These are phyloP conservation scores for Aristolochia contorta DNA, from an alignment of 164 flowering plant genomes.

Conservation along the genomic window DNA sequence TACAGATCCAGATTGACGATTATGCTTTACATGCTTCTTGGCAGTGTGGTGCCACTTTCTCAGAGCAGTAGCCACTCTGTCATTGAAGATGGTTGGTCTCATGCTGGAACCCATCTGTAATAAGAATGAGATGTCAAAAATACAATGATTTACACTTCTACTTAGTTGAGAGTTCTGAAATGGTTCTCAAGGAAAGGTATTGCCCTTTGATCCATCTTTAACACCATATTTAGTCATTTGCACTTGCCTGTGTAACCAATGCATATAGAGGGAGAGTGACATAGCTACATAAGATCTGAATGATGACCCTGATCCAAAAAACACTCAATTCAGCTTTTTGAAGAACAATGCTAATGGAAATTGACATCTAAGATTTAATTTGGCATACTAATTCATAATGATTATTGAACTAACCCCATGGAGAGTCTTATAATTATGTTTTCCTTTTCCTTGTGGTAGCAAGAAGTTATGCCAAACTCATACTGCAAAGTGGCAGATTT, in stretches of 20 bases:
- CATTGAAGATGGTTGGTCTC: conserved; percentile 74
- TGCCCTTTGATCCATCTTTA: not conserved
- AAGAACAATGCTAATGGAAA: not conserved
- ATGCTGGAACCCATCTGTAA: conserved; percentile 76
- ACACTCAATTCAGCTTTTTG: not conserved
- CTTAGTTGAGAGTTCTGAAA: not conserved
- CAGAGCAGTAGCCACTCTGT: conserved; percentile 52
- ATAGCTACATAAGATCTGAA: conserved; percentile 63
- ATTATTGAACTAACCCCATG: conserved; percentile 45
- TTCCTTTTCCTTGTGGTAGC: conserved; percentile 44
- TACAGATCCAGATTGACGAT: conserved; percentile 13
- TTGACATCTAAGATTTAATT: not conserved
- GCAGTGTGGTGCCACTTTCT: conserved; percentile 65
- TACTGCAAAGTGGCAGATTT: conserved; percentile 25
- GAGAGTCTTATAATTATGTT: conserved; percentile 50
- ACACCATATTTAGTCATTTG: not conserved
- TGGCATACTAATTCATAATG: not conserved
- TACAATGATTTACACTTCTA: not conserved
- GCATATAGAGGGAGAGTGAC: conserved; percentile 89
- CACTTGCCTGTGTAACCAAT: conserved; percentile 67
- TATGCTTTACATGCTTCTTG: conserved; percentile 41
- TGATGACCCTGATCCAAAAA: conserved; percentile 30
- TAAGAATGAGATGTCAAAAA: not conserved
- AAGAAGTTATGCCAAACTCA: conserved; percentile 50
- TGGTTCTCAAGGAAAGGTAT: too few relatives aligned